These are phyloP conservation scores for Lachnellula arida DNA, from an alignment of 2,329 filamentous ascomycete species.

Conservation along the genomic window DNA sequence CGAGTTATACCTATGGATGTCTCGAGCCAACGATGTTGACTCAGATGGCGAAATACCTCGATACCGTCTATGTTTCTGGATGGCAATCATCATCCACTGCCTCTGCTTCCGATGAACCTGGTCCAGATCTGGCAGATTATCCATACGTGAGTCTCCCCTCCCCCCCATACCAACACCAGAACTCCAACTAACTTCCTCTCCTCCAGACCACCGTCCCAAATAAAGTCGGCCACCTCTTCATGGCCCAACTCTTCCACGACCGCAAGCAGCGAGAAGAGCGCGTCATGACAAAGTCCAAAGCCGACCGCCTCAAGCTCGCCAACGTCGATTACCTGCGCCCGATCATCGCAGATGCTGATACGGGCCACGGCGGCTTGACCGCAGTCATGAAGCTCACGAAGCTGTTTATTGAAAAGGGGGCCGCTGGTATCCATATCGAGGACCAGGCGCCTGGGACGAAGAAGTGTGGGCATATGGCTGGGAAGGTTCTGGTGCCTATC, in stretches of 20 bases:
- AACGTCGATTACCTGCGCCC: constrained; percentile 93
- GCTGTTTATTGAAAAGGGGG: constrained; percentile 93
- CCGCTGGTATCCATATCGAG: constrained; percentile 97
- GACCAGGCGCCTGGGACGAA: constrained; percentile 98
- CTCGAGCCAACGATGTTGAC: constrained; percentile 98
- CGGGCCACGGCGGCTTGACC: constrained; percentile 94
- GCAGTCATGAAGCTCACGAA: constrained; percentile 99
- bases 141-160: constrained; percentile 62
- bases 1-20: constrained; percentile 94
- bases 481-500: constrained; percentile 95
- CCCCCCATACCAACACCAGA: background rate
- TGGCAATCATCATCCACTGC: constrained; percentile 99
- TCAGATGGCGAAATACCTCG: constrained; percentile 98
- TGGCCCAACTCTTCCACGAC: constrained; percentile 99
- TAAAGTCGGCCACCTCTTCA: constrained; percentile 96
- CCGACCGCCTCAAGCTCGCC: constrained; percentile 64
- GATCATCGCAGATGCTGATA: constrained; percentile 95
- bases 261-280: constrained; percentile 97
- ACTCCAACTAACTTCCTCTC: background rate
- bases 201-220: constrained; percentile 89
- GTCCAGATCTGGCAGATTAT: constrained; percentile 96
- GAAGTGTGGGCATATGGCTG: constrained; percentile 99
- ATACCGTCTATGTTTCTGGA: constrained; percentile 97
- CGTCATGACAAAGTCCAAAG: constrained; percentile 63
- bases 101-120: constrained; percentile 90